A percentile compares a stretch with the other conserved stretches of the same genome.
phyloP scores from a whole-genome alignment of 2,329 filamentous ascomycete species.

The Neonectria sp. region DNA sequence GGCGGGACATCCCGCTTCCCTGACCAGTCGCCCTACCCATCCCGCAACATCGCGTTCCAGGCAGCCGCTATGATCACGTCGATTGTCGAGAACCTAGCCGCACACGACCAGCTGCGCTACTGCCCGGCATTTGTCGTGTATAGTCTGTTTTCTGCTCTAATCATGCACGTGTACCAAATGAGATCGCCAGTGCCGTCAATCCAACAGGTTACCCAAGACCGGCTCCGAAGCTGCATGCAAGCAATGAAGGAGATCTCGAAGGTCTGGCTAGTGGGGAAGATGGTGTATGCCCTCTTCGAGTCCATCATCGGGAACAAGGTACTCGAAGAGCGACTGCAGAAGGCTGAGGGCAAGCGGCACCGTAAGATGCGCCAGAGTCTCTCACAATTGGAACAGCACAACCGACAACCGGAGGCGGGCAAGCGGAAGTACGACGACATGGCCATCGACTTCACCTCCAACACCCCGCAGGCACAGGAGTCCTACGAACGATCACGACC shows the following conservation, averaged over 20 bases:
- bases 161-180: slow-evolving; percentile 99
- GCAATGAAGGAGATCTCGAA: slow-evolving; percentile 94
- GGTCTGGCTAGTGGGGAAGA: slow-evolving; percentile 98
- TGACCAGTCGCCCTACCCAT: slow-evolving; percentile 89
- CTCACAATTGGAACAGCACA: slow-evolving; percentile 56
- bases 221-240: slow-evolving; percentile 89
- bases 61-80: slow-evolving; percentile 97
- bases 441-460: slow-evolving; percentile 85
- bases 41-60: slow-evolving; percentile 95
- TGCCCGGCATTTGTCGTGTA: slow-evolving; percentile 98
- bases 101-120: slow-evolving; percentile 87
- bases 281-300: slow-evolving; percentile 97
- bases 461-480: slow-evolving; percentile 91
- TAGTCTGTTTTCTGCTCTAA: slow-evolving; percentile 95
- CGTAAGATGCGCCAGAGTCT: slow-evolving; percentile 71
- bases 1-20: slow-evolving; percentile 74
- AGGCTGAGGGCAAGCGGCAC: slow-evolving; percentile 89
- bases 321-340: slow-evolving; percentile 92
- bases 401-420: slow-evolving; percentile 63
- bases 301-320: slow-evolving; percentile 96
- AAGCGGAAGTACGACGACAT: slow-evolving; percentile 98
- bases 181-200: slow-evolving; percentile 93
- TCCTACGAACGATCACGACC: slow-evolving; percentile 96
- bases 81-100: slow-evolving; percentile 90
- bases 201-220: slow-evolving; percentile 89